Conservation (phyloP, 2,329 filamentous ascomycete genomes). For the Fusarium secorum region DNA sequence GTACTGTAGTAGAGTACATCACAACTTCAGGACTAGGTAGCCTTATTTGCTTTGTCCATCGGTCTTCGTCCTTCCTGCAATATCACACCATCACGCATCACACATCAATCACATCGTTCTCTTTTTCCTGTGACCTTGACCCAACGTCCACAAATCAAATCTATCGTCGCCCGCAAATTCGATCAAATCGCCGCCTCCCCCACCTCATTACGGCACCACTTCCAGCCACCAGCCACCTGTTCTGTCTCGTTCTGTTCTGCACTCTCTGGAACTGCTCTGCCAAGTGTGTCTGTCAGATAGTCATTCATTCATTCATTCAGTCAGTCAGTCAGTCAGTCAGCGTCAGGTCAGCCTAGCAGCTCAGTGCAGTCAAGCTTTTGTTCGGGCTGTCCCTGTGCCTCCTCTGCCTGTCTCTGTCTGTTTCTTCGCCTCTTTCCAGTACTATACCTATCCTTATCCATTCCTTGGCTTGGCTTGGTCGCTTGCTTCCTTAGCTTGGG, state of each 20-base stretch:
- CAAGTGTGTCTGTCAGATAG: background rate
- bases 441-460: background rate
- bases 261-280: background rate
- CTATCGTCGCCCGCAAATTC: slow-evolving; percentile 29
- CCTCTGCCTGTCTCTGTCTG: background rate
- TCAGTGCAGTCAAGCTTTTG: slow-evolving; percentile 19
- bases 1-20: slow-evolving; percentile 3
- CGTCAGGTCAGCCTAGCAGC: background rate
- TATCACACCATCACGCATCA: slow-evolving; percentile 24
- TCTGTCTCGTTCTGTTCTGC: slow-evolving; percentile 17
- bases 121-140: slow-evolving; percentile 8
- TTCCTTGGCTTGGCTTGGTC: slow-evolving; percentile 10
- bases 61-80: slow-evolving; percentile 12
- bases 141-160: slow-evolving; percentile 36
- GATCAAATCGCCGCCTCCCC: slow-evolving; percentile 40
- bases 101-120: slow-evolving; percentile 1
- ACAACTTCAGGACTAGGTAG: slow-evolving; percentile 10
- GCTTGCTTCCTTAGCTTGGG: slow-evolving; percentile 5
- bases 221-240: slow-evolving; percentile 42
- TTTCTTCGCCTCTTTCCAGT: slow-evolving; percentile 2
- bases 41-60: slow-evolving; percentile 13
- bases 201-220: slow-evolving; percentile 43
- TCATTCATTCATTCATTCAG: background rate
- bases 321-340: background rate
- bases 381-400: background rate